Evolutionary conservation across 805 yeast genomes (phyloP).

Genomic region (Lipomyces anomalus): DNA sequence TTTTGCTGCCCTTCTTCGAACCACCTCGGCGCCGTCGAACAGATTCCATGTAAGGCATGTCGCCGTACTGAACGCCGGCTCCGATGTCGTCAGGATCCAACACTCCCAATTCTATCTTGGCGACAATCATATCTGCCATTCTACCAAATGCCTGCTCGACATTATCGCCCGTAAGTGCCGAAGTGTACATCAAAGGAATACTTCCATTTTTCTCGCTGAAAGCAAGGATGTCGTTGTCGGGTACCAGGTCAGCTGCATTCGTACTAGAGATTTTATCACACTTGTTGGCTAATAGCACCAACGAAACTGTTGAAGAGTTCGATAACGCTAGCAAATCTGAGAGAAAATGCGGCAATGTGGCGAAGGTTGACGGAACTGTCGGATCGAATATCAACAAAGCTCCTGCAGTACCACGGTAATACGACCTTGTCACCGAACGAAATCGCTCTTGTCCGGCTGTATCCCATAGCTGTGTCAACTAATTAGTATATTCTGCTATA

Average conservation of each 20-base stretch:
- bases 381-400: constrained; percentile 88
- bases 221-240: constrained; percentile 35
- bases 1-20: too few relatives aligned
- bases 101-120: constrained; percentile 45
- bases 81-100: constrained; percentile 44
- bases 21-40: constrained; percentile 7
- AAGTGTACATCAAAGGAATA: constrained; percentile 38
- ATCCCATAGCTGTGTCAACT: constrained; percentile 80
- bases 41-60: constrained; percentile 35
- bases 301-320: constrained; percentile 75
- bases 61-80: constrained; percentile 51
- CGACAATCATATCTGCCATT: constrained; percentile 38
- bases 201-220: constrained; percentile 34
- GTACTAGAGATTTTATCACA: constrained; percentile 54
- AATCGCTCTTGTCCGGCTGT: constrained; percentile 97
- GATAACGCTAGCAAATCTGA: constrained; percentile 87
- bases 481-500: background rate
- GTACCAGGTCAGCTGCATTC: constrained; percentile 33
- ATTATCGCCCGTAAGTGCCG: constrained; percentile 41
- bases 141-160: constrained; percentile 39
- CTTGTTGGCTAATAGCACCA: constrained; percentile 88
- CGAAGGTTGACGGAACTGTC: constrained; percentile 77
- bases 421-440: constrained; percentile 89
- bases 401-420: constrained; percentile 93
- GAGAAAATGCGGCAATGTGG: constrained; percentile 80